Base-by-base conservation (phyloP, 495 filamentous ascomycete genomes). In the Aspergillus baeticus region DNA sequence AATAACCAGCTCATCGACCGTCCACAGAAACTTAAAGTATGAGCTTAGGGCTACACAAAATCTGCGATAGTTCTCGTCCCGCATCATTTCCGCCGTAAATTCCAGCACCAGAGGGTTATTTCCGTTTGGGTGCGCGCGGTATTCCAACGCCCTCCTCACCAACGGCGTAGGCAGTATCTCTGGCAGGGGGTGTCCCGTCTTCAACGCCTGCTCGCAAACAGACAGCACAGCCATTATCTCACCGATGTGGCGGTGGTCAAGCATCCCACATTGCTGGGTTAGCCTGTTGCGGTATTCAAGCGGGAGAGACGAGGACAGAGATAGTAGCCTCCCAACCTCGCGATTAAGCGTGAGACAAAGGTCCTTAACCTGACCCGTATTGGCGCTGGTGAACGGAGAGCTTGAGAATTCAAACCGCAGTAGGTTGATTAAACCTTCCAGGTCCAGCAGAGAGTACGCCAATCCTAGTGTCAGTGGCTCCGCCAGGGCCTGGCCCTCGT, bases 221-320 rank as follows among this genome's bases (percentile, higher is more conserved):
- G 65, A 62, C 6, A 77, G 47, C 18, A 77, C 72, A 6, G 71
- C 72, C 74, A 77, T 77, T 41, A 74, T 45, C 39, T 77, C 71
- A 14, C 74, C 72, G 43, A 77, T 71, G 15, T 58, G 57, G 23
- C 65, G 65, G 42, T 77, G 67, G n/a, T 75, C 68, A 1, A 73
- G 65, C 5, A 77, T 54, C 14, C 72, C 74, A 6, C 62, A 63
- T 5, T 63, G 57, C 5, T 49, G 64, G 4, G 71, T 58, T 3
- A 77, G 59, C 0, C 62, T 55, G 7, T 46, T 35, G 34, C 73
- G 72, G 29, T 69, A 63, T 5, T 70, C 47, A 10, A 54, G 62
- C 0, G 74, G 70, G 0, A 77, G 59, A 0, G 72, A 69, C 4
- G 64, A 63, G 1, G 74, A 75, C 2, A 74, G 60, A 10, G 51